phyloP scores from a whole-genome alignment of 2,329 filamentous ascomycete species.

The Neurospora crassa region DNA sequence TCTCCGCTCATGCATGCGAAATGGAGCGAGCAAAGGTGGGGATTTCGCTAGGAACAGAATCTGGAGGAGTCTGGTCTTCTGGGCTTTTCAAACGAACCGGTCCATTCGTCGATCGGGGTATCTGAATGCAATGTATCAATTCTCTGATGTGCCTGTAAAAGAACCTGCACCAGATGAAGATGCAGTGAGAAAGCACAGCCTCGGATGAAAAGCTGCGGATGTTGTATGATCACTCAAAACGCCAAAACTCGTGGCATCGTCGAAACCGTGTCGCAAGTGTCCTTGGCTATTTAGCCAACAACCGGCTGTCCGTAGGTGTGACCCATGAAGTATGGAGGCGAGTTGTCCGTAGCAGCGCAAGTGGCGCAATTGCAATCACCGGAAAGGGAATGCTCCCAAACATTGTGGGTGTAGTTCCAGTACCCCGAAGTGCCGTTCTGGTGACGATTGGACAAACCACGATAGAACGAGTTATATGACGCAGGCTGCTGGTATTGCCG shows the following conservation, averaged over 20 bases:
- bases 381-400: conserved; percentile 40
- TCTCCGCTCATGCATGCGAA: not conserved
- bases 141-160: conserved; percentile 14
- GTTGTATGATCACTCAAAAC: conserved; percentile 5
- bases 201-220: conserved; percentile 8
- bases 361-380: conserved; percentile 40
- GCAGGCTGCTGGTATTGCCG: conserved; percentile 35
- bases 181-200: conserved; percentile 12
- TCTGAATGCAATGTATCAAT: conserved; percentile 21
- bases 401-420: conserved; percentile 35
- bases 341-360: conserved; percentile 32
- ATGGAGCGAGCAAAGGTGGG: not conserved
- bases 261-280: conserved; percentile 11
- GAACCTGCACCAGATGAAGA: conserved; percentile 11
- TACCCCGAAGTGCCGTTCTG: conserved; percentile 31
- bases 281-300: conserved; percentile 33
- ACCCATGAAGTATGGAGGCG: conserved; percentile 36
- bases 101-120: conserved; percentile 18
- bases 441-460: conserved; percentile 31
- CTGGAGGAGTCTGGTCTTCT: not conserved
- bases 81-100: conserved; percentile 1
- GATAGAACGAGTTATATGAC: conserved; percentile 25
- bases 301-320: conserved; percentile 45
- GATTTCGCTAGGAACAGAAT: not conserved
- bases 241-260: not conserved